Conservation (phyloP, 1,284 basidiomycete genomes). For the Ceratobasidium sp. region DNA sequence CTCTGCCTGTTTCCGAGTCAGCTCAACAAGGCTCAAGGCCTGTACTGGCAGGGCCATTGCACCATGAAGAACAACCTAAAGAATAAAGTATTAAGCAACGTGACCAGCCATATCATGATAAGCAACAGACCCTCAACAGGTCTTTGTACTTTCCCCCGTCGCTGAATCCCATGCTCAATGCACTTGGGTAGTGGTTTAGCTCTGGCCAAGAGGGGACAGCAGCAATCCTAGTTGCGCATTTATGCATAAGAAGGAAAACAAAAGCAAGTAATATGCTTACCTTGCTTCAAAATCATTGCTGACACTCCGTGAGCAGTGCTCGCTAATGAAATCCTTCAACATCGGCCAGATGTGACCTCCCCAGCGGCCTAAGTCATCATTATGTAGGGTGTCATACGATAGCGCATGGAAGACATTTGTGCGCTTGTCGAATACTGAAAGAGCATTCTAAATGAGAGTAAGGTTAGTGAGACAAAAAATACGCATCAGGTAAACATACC, state of each 20-base stretch:
- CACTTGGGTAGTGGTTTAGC: not conserved
- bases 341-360: not conserved
- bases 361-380: not conserved
- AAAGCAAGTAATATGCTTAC: not conserved
- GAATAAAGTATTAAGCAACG: not conserved
- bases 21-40: not conserved
- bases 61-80: not conserved
- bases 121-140: not conserved
- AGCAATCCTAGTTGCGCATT: not conserved
- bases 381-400: not conserved
- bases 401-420: not conserved
- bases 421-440: not conserved
- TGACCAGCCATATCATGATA: not conserved
- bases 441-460: not conserved
- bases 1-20: not conserved
- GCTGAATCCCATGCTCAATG: not conserved
- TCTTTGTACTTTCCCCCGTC: not conserved
- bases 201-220: not conserved
- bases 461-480: not conserved
- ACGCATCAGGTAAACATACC: not conserved
- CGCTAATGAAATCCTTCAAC: not conserved
- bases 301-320: not conserved
- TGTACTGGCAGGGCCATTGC: not conserved
- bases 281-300: not conserved
- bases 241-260: not conserved